A percentile compares a stretch with the other conserved stretches of the same genome.
Conservation (phyloP, 1,139 yeast species). For the Kodamaea sp. region DNA sequence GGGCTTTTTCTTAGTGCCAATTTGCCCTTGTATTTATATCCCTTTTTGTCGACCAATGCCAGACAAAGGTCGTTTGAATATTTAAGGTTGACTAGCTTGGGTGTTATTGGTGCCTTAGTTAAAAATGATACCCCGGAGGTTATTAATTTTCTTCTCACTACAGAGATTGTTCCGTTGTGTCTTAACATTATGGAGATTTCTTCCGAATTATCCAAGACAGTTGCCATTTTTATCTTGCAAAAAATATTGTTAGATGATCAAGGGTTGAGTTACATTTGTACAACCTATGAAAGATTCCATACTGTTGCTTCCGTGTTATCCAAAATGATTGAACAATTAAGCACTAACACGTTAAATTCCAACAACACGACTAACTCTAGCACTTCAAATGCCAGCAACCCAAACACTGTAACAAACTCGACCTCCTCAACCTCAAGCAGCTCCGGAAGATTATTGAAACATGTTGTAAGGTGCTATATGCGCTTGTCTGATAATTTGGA, state of each 20-base stretch:
- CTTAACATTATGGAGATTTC: conserved; percentile 93
- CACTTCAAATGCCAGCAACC: conserved; percentile 11
- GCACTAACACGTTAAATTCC: conserved; percentile 43
- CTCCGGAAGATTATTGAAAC: conserved; percentile 83
- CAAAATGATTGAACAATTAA: conserved; percentile 83
- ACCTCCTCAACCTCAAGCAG: conserved; percentile 28
- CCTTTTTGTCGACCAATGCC: conserved; percentile 87
- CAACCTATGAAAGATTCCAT: conserved; percentile 89
- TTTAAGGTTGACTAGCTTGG: conserved; percentile 84
- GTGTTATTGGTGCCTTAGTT: conserved; percentile 95
- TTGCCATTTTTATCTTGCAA: conserved; percentile 91
- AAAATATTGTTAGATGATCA: conserved; percentile 88
- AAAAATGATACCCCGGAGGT: conserved; percentile 96
- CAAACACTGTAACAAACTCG: conserved; percentile 1
- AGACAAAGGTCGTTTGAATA: conserved; percentile 93
- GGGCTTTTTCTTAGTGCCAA: conserved; percentile 83
- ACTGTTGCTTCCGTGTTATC: conserved; percentile 89
- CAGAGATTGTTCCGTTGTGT: conserved; percentile 94
- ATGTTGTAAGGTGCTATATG: conserved; percentile 90
- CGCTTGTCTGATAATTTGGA: conserved; percentile 86
- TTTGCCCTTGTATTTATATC: conserved; percentile 86
- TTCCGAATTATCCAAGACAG: conserved; percentile 90
- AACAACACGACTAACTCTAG: conserved; percentile 3
- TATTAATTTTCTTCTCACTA: conserved; percentile 80
- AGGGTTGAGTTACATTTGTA: conserved; percentile 89